Conservation (phyloP, 2,329 filamentous ascomycete genomes). For the Pyricularia sp. region DNA sequence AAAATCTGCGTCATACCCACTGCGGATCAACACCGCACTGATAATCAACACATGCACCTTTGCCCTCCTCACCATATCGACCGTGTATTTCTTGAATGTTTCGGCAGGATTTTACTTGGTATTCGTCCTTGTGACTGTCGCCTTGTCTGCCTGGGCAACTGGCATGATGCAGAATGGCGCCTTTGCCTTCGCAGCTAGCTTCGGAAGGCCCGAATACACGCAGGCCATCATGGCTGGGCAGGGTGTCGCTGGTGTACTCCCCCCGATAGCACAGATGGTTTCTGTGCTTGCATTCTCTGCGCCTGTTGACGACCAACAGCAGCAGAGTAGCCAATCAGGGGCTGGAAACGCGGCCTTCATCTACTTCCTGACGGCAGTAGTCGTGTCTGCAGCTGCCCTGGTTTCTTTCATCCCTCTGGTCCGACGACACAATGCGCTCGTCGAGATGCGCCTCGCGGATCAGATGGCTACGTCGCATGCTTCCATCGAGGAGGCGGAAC, state of each 20-base stretch:
- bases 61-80: conserved; percentile 70
- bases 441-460: conserved; percentile 37
- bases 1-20: conserved; percentile 74
- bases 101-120: conserved; percentile 61
- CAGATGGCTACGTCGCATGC: conserved; percentile 39
- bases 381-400: conserved; percentile 61
- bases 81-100: conserved; percentile 53
- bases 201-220: conserved; percentile 79
- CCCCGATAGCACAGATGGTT: conserved; percentile 76
- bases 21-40: conserved; percentile 71
- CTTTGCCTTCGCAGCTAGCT: conserved; percentile 83
- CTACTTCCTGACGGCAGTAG: conserved; percentile 84
- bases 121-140: conserved; percentile 77
- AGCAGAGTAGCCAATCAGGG: conserved; percentile 11
- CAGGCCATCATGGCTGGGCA: conserved; percentile 96
- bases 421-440: conserved; percentile 44
- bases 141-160: conserved; percentile 67
- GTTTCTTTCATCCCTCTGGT: conserved; percentile 67
- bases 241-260: conserved; percentile 82
- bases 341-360: conserved; percentile 66
- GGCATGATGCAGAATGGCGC: conserved; percentile 89
- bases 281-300: conserved; percentile 59
- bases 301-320: conserved; percentile 7
- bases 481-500: conserved; percentile 43
- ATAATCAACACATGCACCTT: conserved; percentile 72